A percentile compares a stretch with the other conserved stretches of the same genome.
These are phyloP conservation scores for Chaetomium cochliodes DNA, from an alignment of 495 filamentous ascomycete genomes.

Conservation along the genomic window DNA sequence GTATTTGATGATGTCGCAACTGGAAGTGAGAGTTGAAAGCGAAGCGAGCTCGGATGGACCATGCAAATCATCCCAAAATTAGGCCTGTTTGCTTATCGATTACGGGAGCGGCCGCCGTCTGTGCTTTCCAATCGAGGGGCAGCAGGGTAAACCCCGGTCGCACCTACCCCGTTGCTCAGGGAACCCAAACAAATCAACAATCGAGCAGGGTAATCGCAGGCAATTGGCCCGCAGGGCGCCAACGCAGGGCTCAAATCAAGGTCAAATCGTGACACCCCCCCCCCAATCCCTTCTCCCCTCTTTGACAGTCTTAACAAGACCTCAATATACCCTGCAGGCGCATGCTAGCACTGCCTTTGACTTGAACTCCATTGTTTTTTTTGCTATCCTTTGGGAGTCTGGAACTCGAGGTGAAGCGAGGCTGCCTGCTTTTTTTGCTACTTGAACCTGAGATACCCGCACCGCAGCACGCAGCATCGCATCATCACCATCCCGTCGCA, in stretches of 20 bases:
- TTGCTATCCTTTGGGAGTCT: slow-evolving; percentile 14
- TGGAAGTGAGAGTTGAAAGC: neutral
- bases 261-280: neutral
- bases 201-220: slow-evolving; percentile 10
- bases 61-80: neutral
- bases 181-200: slow-evolving; percentile 35
- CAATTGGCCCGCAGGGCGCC: slow-evolving; percentile 33
- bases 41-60: neutral
- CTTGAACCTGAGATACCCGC: slow-evolving; percentile 10
- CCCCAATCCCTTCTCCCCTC: slow-evolving; percentile 5
- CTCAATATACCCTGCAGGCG: slow-evolving; percentile 32
- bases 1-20: too few relatives aligned
- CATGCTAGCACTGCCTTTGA: slow-evolving; percentile 8
- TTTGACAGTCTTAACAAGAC: slow-evolving; percentile 20
- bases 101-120: slow-evolving; percentile 16
- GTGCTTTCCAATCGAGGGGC: slow-evolving; percentile 3
- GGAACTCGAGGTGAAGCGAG: slow-evolving; percentile 13
- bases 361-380: neutral
- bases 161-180: slow-evolving; percentile 30
- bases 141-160: slow-evolving; percentile 26
- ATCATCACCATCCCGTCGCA: slow-evolving; percentile 10
- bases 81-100: neutral
- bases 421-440: neutral
- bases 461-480: neutral
- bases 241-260: slow-evolving; percentile 20